Evolutionary conservation across 306 rosid species (phyloP).

Genomic region (Cyclanthera cordifolia): DNA sequence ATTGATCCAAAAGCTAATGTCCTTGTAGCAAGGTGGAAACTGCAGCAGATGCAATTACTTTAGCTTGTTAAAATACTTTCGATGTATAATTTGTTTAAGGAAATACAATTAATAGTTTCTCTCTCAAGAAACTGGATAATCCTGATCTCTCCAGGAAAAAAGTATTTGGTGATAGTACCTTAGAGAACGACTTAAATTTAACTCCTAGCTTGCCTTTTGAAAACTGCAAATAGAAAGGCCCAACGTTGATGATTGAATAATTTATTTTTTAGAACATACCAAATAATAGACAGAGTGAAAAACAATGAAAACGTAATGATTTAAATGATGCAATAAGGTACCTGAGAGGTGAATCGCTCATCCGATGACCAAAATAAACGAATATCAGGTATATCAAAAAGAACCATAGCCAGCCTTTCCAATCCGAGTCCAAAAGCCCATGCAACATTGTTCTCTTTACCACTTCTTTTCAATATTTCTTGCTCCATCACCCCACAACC

Average conservation of each 20-base stretch:
- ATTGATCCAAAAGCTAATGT: slow-evolving; percentile 85
- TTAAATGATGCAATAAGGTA: slow-evolving; percentile 22
- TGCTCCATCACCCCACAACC: slow-evolving; percentile 97
- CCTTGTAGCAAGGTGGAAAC: slow-evolving; percentile 97
- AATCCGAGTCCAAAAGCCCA: slow-evolving; percentile 98
- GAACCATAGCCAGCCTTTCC: slow-evolving; percentile 95
- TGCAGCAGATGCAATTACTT: slow-evolving; percentile 23
- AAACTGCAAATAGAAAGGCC: slow-evolving; percentile 45
- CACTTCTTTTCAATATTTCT: slow-evolving; percentile 76
- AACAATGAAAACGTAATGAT: slow-evolving; percentile 2
- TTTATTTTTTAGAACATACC: slow-evolving; percentile 13
- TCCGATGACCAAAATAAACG: slow-evolving; percentile 89
- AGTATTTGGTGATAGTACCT: slow-evolving; percentile 40
- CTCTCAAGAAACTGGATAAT: too few relatives aligned
- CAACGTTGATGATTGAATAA: slow-evolving; percentile 1
- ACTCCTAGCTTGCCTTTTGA: slow-evolving; percentile 60
- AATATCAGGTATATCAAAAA: slow-evolving; percentile 91
- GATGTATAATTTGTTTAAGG: not conserved
- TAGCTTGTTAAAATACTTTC: not conserved
- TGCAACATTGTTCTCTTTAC: slow-evolving; percentile 63
- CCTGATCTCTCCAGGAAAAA: not conserved
- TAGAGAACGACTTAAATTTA: slow-evolving; percentile 82
- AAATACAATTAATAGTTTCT: not conserved
- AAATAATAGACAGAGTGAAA: slow-evolving; percentile 7
- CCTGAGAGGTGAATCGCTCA: slow-evolving; percentile 94